Percentiles rank a stretch among this genome's conserved stretches.
Conservation (phyloP, 805 yeast species). For the Sugiyamaella chiloensis region DNA sequence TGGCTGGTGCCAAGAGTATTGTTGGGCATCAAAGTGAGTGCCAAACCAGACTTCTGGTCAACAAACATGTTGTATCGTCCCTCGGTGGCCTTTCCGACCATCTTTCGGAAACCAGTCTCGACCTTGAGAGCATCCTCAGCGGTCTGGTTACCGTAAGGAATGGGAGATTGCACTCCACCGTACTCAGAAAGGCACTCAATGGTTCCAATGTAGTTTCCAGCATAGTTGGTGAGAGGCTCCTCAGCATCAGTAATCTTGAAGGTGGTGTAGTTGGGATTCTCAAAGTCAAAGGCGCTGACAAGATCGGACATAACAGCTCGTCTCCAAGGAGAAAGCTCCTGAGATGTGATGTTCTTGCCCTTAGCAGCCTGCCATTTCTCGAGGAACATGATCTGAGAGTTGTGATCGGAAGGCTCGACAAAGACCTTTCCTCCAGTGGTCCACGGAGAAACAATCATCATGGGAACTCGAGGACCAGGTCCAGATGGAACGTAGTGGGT, state of each 20-base stretch:
- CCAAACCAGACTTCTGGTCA: conserved; percentile 10
- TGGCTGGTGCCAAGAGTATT: conserved; percentile 3
- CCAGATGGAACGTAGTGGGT: conserved; percentile 23
- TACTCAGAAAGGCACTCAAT: conserved; percentile 14
- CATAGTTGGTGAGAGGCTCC: conserved; percentile 13
- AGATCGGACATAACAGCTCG: conserved; percentile 27
- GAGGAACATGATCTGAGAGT: conserved; percentile 26
- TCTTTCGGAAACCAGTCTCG: conserved; percentile 24
- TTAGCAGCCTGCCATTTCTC: conserved; percentile 25
- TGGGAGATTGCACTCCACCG: conserved; percentile 20
- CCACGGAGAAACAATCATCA: conserved; percentile 28
- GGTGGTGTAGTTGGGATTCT: conserved; percentile 19
- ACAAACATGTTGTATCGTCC: conserved; percentile 26
- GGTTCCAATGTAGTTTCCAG: conserved; percentile 17
- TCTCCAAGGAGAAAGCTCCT: conserved; percentile 24
- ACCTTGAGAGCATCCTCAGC: conserved; percentile 18
- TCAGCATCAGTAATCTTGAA: conserved; percentile 18
- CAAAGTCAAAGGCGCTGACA: conserved; percentile 25
- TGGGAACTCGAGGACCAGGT: conserved; percentile 28
- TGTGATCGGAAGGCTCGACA: conserved; percentile 28
- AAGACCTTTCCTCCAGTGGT: conserved; percentile 28
- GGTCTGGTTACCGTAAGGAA: conserved; percentile 27
- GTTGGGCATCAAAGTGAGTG: conserved; percentile 4
- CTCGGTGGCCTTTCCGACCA: conserved; percentile 28
- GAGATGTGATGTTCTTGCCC: conserved; percentile 19